These are phyloP conservation scores for Thyridium curvatum DNA, from an alignment of 2,329 filamentous ascomycete genomes.

Conservation along the genomic window DNA sequence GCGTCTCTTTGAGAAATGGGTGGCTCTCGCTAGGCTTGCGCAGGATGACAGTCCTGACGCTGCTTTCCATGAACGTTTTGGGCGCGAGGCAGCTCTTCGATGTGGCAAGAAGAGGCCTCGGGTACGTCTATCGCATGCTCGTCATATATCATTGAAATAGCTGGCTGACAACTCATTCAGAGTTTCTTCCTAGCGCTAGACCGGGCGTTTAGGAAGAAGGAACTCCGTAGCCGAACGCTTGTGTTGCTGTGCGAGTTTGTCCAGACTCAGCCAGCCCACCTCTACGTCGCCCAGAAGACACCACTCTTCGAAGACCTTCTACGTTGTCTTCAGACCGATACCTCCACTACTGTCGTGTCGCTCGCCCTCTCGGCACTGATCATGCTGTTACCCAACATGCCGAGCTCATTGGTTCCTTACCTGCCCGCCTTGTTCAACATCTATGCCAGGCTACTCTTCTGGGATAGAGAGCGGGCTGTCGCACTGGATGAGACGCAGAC, in stretches of 20 bases:
- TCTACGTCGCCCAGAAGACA: conserved; percentile 67
- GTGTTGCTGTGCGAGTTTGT: conserved; percentile 68
- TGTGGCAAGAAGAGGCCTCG: conserved; percentile 65
- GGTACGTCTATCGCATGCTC: conserved; percentile 15
- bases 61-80: conserved; percentile 41
- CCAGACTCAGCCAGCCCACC: conserved; percentile 69
- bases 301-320: conserved; percentile 66
- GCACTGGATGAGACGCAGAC: conserved; percentile 30
- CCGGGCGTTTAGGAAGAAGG: conserved; percentile 56
- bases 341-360: conserved; percentile 70
- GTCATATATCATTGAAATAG: background rate
- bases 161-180: conserved; percentile 28
- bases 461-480: conserved; percentile 52
- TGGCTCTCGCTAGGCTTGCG: conserved; percentile 35
- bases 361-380: conserved; percentile 68
- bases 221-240: conserved; percentile 57
- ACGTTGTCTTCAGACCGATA: conserved; percentile 69
- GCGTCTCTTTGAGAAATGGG: conserved; percentile 51
- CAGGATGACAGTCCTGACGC: conserved; percentile 27
- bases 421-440: conserved; percentile 74
- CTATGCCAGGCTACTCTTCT: conserved; percentile 74
- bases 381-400: conserved; percentile 80
- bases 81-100: conserved; percentile 45
- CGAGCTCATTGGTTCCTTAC: conserved; percentile 60
- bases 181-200: conserved; percentile 62